Evolutionary conservation across 2,329 filamentous ascomycete genomes (phyloP).

Genomic region (Cladosporium colombiae): DNA sequence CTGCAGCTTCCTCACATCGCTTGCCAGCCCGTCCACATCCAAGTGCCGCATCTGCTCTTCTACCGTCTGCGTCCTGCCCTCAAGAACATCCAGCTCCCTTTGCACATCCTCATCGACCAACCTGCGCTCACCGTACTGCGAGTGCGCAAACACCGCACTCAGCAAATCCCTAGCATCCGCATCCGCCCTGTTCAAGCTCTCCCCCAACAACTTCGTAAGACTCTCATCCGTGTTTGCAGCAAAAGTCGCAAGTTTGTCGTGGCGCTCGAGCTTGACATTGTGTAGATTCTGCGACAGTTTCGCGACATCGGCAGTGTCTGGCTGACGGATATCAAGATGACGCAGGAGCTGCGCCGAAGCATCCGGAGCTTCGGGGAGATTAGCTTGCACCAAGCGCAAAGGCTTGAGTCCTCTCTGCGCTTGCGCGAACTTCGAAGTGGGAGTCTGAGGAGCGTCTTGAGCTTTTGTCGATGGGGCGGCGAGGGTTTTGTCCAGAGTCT

Average conservation of each 20-base stretch:
- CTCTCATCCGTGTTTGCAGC: slow-evolving; percentile 36
- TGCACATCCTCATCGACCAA: slow-evolving; percentile 31
- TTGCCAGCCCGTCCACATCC: slow-evolving; percentile 31
- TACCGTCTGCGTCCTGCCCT: slow-evolving; percentile 40
- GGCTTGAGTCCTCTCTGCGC: slow-evolving; percentile 33
- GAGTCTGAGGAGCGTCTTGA: not conserved
- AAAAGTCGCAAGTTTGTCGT: slow-evolving; percentile 39
- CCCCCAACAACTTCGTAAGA: slow-evolving; percentile 38
- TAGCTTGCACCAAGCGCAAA: slow-evolving; percentile 35
- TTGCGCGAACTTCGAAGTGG: not conserved
- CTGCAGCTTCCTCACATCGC: slow-evolving; percentile 27
- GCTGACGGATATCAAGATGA: slow-evolving; percentile 31
- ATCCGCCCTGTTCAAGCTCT: slow-evolving; percentile 41
- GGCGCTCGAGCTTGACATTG: slow-evolving; percentile 36
- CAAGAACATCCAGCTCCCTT: slow-evolving; percentile 38
- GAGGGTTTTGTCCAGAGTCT: slow-evolving; percentile 26
- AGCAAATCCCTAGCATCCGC: slow-evolving; percentile 40
- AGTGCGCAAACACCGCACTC: slow-evolving; percentile 41
- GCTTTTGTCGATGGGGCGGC: not conserved
- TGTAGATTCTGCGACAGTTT: slow-evolving; percentile 32
- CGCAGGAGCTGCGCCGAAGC: slow-evolving; percentile 33
- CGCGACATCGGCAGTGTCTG: slow-evolving; percentile 21
- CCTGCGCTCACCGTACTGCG: slow-evolving; percentile 25
- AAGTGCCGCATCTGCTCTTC: slow-evolving; percentile 41
- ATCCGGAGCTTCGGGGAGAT: slow-evolving; percentile 34